Conservation (phyloP, 176 grass and related monocot species). For the Oryza longistaminata region DNA sequence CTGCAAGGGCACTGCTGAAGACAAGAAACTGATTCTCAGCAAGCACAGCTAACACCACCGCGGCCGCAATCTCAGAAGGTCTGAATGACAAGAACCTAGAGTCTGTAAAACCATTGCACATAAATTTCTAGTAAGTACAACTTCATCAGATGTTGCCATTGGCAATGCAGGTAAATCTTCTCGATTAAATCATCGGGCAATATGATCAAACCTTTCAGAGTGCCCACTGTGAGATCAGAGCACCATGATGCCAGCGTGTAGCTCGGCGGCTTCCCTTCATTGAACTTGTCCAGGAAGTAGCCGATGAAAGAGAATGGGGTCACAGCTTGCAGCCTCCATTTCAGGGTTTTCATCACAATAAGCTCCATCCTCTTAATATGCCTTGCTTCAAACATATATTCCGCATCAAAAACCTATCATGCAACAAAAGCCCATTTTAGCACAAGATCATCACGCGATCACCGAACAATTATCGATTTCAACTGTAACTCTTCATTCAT, state of each 20-base stretch:
- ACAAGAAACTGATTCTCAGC: conserved; percentile 40
- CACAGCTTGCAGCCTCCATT: conserved; percentile 81
- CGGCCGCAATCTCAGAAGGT: conserved; percentile 83
- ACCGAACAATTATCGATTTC: neutral
- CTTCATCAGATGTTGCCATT: neutral
- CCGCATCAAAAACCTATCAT: conserved; percentile 47
- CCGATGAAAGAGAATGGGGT: conserved; percentile 72
- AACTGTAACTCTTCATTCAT: conserved; percentile 32
- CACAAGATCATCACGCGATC: neutral
- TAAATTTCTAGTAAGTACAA: conserved; percentile 26
- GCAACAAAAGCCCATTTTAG: conserved; percentile 12
- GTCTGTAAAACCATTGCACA: conserved; percentile 49
- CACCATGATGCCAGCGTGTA: conserved; percentile 41
- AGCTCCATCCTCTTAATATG: conserved; percentile 81
- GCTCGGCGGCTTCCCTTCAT: conserved; percentile 40
- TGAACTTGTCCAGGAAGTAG: conserved; percentile 65
- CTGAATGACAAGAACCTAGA: conserved; percentile 67
- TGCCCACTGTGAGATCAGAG: conserved; percentile 50
- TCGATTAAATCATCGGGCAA: conserved; percentile 9
- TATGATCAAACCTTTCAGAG: conserved; percentile 66
- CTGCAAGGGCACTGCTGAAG: conserved; percentile 36
- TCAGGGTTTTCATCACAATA: conserved; percentile 53
- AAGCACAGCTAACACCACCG: conserved; percentile 48
- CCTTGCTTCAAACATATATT: conserved; percentile 55
- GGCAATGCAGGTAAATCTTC: conserved; percentile 19